phyloP scores from a whole-genome alignment of 2,329 filamentous ascomycete genomes.

The Trichoderma sp. region DNA sequence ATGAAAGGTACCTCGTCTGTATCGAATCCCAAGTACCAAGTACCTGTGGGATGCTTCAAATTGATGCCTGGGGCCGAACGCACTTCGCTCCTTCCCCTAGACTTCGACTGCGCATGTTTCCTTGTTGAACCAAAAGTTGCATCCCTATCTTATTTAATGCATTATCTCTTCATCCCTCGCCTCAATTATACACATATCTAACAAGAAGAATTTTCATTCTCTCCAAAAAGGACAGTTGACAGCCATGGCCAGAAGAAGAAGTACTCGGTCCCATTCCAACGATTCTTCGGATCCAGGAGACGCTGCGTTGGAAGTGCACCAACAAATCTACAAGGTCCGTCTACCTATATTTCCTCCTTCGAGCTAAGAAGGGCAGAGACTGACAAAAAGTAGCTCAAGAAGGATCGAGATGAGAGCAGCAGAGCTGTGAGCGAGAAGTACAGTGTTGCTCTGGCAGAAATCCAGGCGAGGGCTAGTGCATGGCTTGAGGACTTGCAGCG shows the following conservation, averaged over 20 bases:
- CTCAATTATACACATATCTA: neutral
- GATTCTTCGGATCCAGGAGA: conserved; percentile 29
- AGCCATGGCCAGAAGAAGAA: conserved; percentile 23
- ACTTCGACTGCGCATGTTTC: neutral
- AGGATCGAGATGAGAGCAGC: conserved; percentile 32
- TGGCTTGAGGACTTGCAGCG: conserved; percentile 30
- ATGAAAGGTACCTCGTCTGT: neutral
- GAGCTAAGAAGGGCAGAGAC: neutral
- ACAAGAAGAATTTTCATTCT: neutral
- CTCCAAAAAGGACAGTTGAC: neutral
- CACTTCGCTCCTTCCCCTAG: neutral
- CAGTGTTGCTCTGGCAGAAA: conserved; percentile 28
- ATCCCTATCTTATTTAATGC: neutral
- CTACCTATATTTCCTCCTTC: neutral
- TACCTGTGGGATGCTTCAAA: neutral
- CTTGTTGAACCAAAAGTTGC: neutral
- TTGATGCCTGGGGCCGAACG: neutral
- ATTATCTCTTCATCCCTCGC: neutral
- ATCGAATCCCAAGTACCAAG: no score
- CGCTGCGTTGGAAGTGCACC: conserved; percentile 31
- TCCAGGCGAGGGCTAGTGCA: conserved; percentile 28
- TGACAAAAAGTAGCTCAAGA: conserved; percentile 33
- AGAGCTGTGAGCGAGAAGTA: conserved; percentile 30
- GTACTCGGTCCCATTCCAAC: conserved; percentile 23
- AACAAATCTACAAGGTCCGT: conserved; percentile 32